Percentiles rank a stretch among this genome's conserved stretches.
These are phyloP conservation scores for Chrysoporthe deuterocubensis DNA, from an alignment of 2,329 filamentous ascomycete genomes.

Conservation along the genomic window DNA sequence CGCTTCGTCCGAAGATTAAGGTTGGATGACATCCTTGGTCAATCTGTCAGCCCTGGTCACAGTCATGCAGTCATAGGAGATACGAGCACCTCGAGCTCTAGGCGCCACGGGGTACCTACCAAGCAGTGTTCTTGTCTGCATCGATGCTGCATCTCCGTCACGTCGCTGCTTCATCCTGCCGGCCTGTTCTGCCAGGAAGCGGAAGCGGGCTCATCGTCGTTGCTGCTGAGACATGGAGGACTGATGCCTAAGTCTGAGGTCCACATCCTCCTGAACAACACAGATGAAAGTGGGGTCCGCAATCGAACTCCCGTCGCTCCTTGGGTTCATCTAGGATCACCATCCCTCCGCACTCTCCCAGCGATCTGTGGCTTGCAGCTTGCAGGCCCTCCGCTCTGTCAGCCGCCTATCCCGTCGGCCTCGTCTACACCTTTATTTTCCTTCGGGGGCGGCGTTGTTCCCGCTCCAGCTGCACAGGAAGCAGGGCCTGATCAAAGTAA, in stretches of 20 bases:
- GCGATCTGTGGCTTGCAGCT: neutral
- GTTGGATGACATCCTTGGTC: neutral
- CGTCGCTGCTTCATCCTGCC: neutral
- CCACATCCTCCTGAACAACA: conserved; percentile 12
- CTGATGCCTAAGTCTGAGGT: neutral
- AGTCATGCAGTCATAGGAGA: neutral
- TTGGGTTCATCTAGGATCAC: neutral
- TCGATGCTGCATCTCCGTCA: neutral
- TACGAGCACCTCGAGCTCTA: neutral
- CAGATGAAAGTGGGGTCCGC: conserved; percentile 7
- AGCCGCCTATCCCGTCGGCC: neutral
- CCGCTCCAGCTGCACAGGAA: conserved; percentile 1
- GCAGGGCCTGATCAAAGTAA: conserved; percentile 19
- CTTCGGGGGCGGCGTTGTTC: neutral
- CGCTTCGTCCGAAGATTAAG: conserved; percentile 3
- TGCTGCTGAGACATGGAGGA: neutral
- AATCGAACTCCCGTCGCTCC: neutral
- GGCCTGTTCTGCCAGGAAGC: neutral
- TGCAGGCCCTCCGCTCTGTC: neutral
- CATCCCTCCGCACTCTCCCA: neutral
- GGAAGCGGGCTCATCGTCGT: neutral
- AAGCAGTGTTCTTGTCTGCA: too few species aligned
- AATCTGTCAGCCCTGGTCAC: neutral
- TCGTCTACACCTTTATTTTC: neutral
- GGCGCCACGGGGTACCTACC: too few species aligned